These are phyloP conservation scores for Eucalyptus cloeziana DNA, from an alignment of 345 rosid species.

Conservation along the genomic window DNA sequence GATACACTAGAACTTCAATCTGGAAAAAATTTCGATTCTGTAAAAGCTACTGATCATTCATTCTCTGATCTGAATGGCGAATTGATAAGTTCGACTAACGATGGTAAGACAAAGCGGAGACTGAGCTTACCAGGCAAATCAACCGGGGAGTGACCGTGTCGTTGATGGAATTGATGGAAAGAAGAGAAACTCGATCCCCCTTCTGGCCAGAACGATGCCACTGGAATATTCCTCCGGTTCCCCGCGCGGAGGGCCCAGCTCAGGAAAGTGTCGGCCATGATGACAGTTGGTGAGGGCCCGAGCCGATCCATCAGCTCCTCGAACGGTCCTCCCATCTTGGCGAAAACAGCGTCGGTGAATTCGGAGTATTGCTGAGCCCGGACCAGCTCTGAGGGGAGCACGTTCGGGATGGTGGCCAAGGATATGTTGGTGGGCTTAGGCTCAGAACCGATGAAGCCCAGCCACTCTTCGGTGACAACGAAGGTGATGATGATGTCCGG, in stretches of 20 bases:
- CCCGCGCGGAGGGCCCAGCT: conserved; percentile 8
- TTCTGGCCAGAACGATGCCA: conserved; percentile 17
- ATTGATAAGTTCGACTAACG: not conserved
- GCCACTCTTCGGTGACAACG: not conserved
- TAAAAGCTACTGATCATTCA: not conserved
- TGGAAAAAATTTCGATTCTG: not conserved
- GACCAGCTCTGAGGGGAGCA: not conserved
- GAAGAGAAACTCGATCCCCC: not conserved
- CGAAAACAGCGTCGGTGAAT: conserved; percentile 12
- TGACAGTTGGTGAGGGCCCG: conserved; percentile 1
- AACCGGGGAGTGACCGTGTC: not conserved
- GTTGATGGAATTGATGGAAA: conserved; percentile 2
- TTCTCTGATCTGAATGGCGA: not conserved
- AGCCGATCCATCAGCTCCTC: conserved; percentile 22
- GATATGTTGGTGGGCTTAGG: not conserved
- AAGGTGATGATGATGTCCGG: not conserved
- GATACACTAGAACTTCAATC: not conserved
- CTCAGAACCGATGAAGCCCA: not conserved
- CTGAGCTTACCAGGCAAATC: not conserved
- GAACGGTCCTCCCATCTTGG: not conserved
- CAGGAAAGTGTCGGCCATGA: conserved; percentile 13
- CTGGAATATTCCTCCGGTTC: conserved; percentile 18
- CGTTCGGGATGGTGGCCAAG: not conserved
- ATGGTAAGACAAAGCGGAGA: not conserved
- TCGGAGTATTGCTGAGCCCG: not conserved